Percentiles rank a stretch among this genome's conserved stretches.
Conservation (phyloP, 305 asterid genomes). For the Fraxinus xanthoxyloides region DNA sequence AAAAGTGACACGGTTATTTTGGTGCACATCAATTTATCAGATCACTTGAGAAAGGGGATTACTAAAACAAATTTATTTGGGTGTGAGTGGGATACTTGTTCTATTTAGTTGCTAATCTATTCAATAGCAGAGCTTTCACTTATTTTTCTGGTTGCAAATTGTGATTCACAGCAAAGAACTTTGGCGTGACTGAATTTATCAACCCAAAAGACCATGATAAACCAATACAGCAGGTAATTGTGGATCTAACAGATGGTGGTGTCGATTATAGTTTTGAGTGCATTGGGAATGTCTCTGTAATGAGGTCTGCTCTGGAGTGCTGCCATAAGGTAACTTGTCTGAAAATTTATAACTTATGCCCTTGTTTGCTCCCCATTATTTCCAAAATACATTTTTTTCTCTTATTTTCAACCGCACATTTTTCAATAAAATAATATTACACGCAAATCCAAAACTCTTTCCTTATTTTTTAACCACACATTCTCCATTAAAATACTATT, state of each 20-base stretch:
- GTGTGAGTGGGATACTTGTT: not conserved
- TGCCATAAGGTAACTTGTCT: constrained; percentile 79
- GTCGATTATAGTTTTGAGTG: constrained; percentile 99
- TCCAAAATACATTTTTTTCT: not conserved
- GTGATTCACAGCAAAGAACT: constrained; percentile 62
- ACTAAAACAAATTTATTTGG: not conserved
- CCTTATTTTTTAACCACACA: not conserved
- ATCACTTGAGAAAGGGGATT: not conserved
- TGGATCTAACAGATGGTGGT: constrained; percentile 93
- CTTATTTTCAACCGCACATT: not conserved
- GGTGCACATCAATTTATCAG: not conserved
- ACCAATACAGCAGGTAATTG: constrained; percentile 93
- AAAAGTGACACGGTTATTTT: not conserved
- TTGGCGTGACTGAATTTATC: constrained; percentile 92
- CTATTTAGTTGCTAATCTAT: constrained; percentile 3
- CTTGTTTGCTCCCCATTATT: not conserved
- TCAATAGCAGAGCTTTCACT: not conserved
- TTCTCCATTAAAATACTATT: not conserved
- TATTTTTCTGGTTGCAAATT: constrained; percentile 17
- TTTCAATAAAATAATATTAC: not conserved
- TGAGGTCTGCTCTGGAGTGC: constrained; percentile 98
- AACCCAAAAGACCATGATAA: constrained; percentile 94
- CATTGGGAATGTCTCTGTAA: constrained; percentile 86
- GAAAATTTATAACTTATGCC: not conserved
- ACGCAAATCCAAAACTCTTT: no score